Conservation (phyloP, 345 rosid genomes). For the Capsella bursapastoris region DNA sequence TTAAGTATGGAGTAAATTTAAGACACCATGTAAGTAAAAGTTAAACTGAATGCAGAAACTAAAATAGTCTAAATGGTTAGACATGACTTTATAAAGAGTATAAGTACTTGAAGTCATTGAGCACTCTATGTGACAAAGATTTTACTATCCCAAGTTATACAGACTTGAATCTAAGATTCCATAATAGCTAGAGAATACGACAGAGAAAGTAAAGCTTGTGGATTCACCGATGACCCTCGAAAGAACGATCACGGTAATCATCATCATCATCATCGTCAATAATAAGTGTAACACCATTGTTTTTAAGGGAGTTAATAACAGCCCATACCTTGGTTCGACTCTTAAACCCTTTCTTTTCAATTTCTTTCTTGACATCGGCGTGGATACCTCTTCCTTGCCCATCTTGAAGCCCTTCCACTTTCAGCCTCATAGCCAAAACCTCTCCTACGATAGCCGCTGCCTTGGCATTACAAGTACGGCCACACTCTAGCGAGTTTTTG, state of each 20-base stretch:
- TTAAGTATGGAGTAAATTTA: too few species aligned
- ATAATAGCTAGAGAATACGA: conserved; percentile 9
- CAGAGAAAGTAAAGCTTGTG: background rate
- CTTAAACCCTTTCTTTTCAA: conserved; percentile 82
- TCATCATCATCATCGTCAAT: conserved; percentile 56
- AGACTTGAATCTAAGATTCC: conserved; percentile 11
- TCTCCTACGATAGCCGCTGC: conserved; percentile 78
- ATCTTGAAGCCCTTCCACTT: conserved; percentile 78
- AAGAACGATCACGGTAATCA: conserved; percentile 39
- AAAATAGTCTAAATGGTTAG: too few species aligned
- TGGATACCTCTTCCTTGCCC: conserved; percentile 83
- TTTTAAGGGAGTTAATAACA: conserved; percentile 67
- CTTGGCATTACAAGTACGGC: conserved; percentile 81
- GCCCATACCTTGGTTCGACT: conserved; percentile 63
- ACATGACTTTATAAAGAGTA: too few species aligned
- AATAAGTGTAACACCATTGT: conserved; percentile 71
- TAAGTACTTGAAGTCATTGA: background rate
- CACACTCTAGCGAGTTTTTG: conserved; percentile 74
- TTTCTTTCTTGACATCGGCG: conserved; percentile 67
- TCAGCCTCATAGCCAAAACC: conserved; percentile 82
- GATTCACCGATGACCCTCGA: conserved; percentile 25
- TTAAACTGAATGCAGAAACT: too few species aligned
- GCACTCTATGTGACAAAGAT: conserved; percentile 27
- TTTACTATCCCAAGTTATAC: conserved; percentile 22
- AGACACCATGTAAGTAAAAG: too few species aligned